These are phyloP conservation scores for Aureobasidium namibiae DNA, from an alignment of 2,329 filamentous ascomycete genomes.

Conservation along the genomic window DNA sequence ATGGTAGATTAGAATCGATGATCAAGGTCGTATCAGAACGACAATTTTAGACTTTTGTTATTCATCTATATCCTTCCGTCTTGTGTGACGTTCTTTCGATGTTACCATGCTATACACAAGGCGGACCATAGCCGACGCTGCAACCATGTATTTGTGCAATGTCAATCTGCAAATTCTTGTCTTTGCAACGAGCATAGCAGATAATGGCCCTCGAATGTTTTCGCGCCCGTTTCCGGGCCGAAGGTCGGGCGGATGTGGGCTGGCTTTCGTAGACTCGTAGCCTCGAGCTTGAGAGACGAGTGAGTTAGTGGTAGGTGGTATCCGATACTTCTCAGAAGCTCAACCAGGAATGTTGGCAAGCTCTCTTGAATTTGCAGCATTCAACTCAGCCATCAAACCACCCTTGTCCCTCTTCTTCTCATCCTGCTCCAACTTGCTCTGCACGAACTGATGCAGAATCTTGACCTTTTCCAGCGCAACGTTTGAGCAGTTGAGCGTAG, in stretches of 20 bases:
- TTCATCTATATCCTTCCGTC: neutral
- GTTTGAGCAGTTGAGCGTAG: slow-evolving; percentile 66
- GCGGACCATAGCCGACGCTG: neutral
- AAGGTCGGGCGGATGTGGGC: neutral
- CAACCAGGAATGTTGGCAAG: slow-evolving; percentile 15
- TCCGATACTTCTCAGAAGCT: neutral
- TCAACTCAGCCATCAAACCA: slow-evolving; percentile 70
- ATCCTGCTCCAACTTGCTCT: slow-evolving; percentile 67
- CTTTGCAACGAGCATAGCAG: no score
- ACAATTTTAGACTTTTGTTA: neutral
- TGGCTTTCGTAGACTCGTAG: neutral
- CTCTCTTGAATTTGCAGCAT: slow-evolving; percentile 70
- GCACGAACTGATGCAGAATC: slow-evolving; percentile 66
- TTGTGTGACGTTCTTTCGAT: neutral
- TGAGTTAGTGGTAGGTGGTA: neutral
- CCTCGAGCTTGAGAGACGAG: neutral
- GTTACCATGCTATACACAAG: neutral
- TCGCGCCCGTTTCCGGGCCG: neutral
- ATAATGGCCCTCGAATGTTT: neutral
- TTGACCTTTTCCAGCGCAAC: slow-evolving; percentile 71
- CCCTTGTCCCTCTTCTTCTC: slow-evolving; percentile 68
- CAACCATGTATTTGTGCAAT: neutral
- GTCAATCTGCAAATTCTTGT: no score
- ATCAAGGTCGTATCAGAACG: neutral
- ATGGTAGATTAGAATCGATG: neutral